Evolutionary conservation across 192 early-diverging fungal species (phyloP).

Genomic region (Umbelopsis sp.): DNA sequence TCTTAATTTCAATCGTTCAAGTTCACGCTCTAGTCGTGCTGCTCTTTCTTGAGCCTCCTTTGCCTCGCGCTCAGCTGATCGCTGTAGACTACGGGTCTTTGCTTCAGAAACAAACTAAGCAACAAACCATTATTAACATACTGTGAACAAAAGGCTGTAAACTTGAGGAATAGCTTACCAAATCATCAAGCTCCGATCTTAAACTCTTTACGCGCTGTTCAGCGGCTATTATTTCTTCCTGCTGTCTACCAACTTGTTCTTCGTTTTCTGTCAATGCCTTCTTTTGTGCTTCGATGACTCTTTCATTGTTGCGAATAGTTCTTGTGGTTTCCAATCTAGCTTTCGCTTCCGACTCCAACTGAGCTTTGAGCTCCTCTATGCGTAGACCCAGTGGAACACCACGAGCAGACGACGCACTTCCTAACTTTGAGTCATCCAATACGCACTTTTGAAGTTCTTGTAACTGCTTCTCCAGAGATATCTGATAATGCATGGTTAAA

Average conservation of each 20-base stretch:
- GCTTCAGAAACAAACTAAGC: constrained; percentile 14
- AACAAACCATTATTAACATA: background rate
- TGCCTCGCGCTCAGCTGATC: constrained; percentile 4
- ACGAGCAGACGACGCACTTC: background rate
- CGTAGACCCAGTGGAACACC: background rate
- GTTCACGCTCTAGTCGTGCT: constrained; percentile 3
- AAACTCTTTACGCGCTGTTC: background rate
- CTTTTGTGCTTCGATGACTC: constrained; percentile 1
- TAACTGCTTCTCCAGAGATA: constrained; percentile 3
- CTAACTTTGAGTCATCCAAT: background rate
- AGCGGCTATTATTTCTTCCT: background rate
- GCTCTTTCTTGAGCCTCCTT: constrained; percentile 2
- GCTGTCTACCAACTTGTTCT: background rate
- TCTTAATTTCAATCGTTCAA: background rate
- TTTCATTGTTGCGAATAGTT: constrained; percentile 11
- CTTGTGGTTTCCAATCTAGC: background rate
- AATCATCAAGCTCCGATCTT: constrained; percentile 4
- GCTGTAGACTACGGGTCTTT: background rate
- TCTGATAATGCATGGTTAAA: background rate
- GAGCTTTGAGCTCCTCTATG: constrained; percentile 6
- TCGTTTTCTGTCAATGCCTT: constrained; percentile 5
- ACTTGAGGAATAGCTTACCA: background rate
- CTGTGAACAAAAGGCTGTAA: no score
- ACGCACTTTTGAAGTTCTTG: constrained; percentile 4
- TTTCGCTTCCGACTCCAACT: constrained; percentile 7